phyloP scores from a whole-genome alignment of 768 basidiomycete genomes.

The Porpolomopsis calyptriformis region DNA sequence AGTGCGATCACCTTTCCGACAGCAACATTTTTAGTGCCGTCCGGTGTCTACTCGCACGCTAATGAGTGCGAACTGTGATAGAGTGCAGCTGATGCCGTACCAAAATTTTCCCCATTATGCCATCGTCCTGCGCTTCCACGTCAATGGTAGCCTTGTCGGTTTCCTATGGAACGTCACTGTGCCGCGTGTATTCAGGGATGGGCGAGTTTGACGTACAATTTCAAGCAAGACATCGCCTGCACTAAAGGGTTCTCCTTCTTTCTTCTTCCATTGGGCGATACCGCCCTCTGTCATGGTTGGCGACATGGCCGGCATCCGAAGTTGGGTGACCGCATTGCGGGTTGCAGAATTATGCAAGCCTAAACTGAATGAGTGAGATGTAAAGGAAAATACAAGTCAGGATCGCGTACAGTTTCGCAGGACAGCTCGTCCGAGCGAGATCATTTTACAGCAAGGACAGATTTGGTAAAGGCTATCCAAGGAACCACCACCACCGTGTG shows the following conservation, averaged over 20 bases:
- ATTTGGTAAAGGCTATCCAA: too few relatives aligned
- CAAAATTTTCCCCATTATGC: slow-evolving; percentile 86
- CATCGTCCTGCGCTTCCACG: slow-evolving; percentile 97
- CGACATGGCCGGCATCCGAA: slow-evolving; percentile 95
- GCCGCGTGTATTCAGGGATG: background rate
- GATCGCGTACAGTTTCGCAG: background rate
- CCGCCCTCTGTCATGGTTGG: slow-evolving; percentile 96
- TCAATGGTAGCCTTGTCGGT: slow-evolving; percentile 96
- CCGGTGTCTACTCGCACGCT: slow-evolving; percentile 37
- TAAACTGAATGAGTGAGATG: slow-evolving; percentile 23
- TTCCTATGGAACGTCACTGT: slow-evolving; percentile 40
- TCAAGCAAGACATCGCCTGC: slow-evolving; percentile 83
- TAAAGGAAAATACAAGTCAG: background rate
- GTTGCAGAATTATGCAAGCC: slow-evolving; percentile 43
- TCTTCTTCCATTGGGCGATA: slow-evolving; percentile 84
- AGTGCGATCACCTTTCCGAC: slow-evolving; percentile 88
- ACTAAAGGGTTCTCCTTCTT: slow-evolving; percentile 67
- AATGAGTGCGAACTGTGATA: background rate
- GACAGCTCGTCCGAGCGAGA: background rate
- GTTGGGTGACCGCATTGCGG: slow-evolving; percentile 55
- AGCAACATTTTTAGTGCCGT: slow-evolving; percentile 74
- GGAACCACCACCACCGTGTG: too few relatives aligned
- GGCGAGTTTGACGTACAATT: slow-evolving; percentile 49
- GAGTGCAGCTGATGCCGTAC: slow-evolving; percentile 33
- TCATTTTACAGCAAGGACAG: too few relatives aligned